phyloP scores from a whole-genome alignment of 305 asterid species.

The Vinca major region DNA sequence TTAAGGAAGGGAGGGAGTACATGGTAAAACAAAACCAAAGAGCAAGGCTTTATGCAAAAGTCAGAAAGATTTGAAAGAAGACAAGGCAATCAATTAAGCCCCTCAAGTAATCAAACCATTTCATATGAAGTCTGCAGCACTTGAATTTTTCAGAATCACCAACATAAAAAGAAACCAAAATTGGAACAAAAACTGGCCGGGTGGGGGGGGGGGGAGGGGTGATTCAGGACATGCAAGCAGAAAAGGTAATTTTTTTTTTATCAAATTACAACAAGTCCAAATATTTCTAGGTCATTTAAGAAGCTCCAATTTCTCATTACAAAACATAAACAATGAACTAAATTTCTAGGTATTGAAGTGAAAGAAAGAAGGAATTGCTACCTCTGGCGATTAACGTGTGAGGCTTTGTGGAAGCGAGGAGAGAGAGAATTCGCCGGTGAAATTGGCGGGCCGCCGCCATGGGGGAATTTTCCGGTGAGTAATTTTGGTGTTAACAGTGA shows the following conservation, averaged over 20 bases:
- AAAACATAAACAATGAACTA: too few species aligned
- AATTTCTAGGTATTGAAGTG: conserved; percentile 3
- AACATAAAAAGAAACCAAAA: background rate
- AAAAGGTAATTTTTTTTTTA: background rate
- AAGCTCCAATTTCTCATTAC: too few species aligned
- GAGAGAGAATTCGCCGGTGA: conserved; percentile 40
- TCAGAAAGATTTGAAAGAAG: too few species aligned
- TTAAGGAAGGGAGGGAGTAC: too few species aligned
- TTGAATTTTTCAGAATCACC: background rate
- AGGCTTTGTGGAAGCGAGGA: conserved; percentile 30
- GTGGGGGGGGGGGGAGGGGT: too few species aligned
- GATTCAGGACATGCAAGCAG: background rate
- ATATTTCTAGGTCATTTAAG: background rate
- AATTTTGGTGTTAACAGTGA: background rate
- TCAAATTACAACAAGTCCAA: background rate
- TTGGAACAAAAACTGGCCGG: too few species aligned
- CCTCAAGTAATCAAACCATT: background rate
- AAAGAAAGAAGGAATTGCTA: conserved; percentile 15
- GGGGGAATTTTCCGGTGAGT: background rate
- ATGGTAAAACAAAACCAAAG: too few species aligned
- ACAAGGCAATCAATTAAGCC: background rate
- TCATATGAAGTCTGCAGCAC: background rate
- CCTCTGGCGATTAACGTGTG: conserved; percentile 31
- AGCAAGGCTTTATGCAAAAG: too few species aligned
- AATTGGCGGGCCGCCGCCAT: conserved; percentile 61